These are phyloP conservation scores for Aspergillus fijiensis DNA, from an alignment of 2,329 filamentous ascomycete genomes.

Conservation along the genomic window DNA sequence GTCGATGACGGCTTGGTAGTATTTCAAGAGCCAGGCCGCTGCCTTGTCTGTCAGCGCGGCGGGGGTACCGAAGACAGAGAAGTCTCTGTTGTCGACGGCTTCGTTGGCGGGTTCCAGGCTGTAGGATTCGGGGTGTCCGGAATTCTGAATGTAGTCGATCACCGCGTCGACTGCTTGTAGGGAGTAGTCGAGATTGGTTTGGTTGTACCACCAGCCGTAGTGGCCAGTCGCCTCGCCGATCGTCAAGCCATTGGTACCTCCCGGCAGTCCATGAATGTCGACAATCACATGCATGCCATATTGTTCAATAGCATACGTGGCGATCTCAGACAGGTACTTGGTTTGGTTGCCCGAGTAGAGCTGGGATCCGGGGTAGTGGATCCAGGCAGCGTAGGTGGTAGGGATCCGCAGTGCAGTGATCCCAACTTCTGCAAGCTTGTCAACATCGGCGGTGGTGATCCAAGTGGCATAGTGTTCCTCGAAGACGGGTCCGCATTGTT, in stretches of 20 bases:
- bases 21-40: slow-evolving; percentile 25
- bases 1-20: slow-evolving; percentile 22
- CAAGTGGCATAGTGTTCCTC: slow-evolving; percentile 15
- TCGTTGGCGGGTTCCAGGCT: slow-evolving; percentile 27
- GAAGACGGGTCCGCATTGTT: slow-evolving; percentile 7
- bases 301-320: slow-evolving; percentile 22
- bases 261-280: slow-evolving; percentile 25
- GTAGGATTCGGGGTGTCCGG: slow-evolving; percentile 18
- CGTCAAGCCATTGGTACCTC: slow-evolving; percentile 23
- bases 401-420: slow-evolving; percentile 13
- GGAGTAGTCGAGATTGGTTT: slow-evolving; percentile 21
- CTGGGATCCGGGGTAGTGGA: slow-evolving; percentile 23
- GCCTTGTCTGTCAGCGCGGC: slow-evolving; percentile 23
- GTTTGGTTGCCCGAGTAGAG: slow-evolving; percentile 24
- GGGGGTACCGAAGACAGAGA: slow-evolving; percentile 24
- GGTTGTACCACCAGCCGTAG: slow-evolving; percentile 24
- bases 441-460: slow-evolving; percentile 12
- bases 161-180: slow-evolving; percentile 21
- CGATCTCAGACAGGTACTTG: slow-evolving; percentile 20
- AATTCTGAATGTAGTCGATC: slow-evolving; percentile 20
- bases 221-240: slow-evolving; percentile 24
- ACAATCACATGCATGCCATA: slow-evolving; percentile 26
- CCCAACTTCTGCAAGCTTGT: not conserved
- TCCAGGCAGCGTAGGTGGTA: slow-evolving; percentile 14
- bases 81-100: slow-evolving; percentile 22